A percentile compares a stretch with the other conserved stretches of the same genome.
These are phyloP conservation scores for Alternaria angustiovoidea DNA, from an alignment of 2,329 filamentous ascomycete species.

Conservation along the genomic window DNA sequence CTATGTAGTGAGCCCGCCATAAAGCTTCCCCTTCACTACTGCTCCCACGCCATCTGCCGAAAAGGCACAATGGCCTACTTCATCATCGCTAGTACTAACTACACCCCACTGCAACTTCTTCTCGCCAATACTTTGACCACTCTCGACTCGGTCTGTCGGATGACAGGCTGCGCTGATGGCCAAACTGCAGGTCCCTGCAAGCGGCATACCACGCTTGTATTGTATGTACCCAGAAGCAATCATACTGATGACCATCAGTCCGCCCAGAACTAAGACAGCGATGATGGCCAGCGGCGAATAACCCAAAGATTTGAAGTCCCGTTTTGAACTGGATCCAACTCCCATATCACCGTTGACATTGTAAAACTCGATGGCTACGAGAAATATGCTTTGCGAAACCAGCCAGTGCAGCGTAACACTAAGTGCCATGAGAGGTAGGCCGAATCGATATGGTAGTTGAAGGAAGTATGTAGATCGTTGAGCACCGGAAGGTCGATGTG, in stretches of 20 bases:
- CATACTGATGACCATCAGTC: neutral
- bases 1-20: neutral
- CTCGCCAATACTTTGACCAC: neutral
- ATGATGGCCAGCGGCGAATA: neutral
- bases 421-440: conserved; percentile 45
- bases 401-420: conserved; percentile 54
- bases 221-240: neutral
- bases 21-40: neutral
- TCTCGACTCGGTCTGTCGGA: neutral
- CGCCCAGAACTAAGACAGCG: neutral
- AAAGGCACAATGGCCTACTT: neutral
- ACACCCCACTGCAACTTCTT: neutral
- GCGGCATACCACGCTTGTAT: neutral
- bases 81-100: neutral
- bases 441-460: conserved; percentile 50
- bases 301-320: no score
- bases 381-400: conserved; percentile 54
- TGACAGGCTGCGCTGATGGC: neutral
- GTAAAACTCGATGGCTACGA: conserved; percentile 18
- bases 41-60: neutral
- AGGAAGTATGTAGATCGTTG: conserved; percentile 54
- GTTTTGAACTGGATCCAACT: no score
- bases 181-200: neutral
- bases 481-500: conserved; percentile 29
- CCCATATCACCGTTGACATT: no score